Evolutionary conservation across 2,329 filamentous ascomycete genomes (phyloP), one percentile per base, ranked within the genome.

Genomic region (Venturia aucupariae): DNA sequence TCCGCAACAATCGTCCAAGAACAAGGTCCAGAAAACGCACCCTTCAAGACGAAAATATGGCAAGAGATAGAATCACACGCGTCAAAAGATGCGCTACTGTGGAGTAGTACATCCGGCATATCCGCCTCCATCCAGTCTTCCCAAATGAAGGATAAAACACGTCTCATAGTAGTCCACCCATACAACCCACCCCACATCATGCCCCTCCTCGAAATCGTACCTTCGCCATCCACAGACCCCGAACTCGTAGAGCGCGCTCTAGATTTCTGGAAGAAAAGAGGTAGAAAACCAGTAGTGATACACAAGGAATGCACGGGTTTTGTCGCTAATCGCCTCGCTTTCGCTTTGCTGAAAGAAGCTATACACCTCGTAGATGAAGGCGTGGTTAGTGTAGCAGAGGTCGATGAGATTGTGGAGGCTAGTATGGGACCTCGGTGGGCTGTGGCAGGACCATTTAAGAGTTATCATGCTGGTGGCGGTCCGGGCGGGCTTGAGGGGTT

Each of bases 121-220:
- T 77, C 81, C 0, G 81, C 83, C 0, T 82, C 80, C 0, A 72
- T 72, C 30, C 83, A 86, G 67, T 72, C 72, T 10, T 65, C 66
- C 19, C 67, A 74, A 3, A 80, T 82, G 77, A 68, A 72, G 27
- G 75, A 81, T 59, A 62, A 72, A 61, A 66, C 70, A n/a, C 73
- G 82, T 1, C 70, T 86, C 2, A 67, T 86, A 0, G 80, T 86
- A 1, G 82, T 84, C 4, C 84, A 86, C 70, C 84, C 84, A 0
- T 86, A 83, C 71, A 86, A 86, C 64, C 84, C 82, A 27, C 84
- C 84, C 1, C 82, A 86, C 67, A 78, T 86, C 63, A 85, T 86
- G 81, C 84, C 84, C 0, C 69, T 86, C 1, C 72, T 86, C 2
- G 84, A 86, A 70, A 75, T 86, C 39, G 83, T 86, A 0, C 82